Conservation (phyloP, 495 filamentous ascomycete genomes). For the Cudoniella acicularis region DNA sequence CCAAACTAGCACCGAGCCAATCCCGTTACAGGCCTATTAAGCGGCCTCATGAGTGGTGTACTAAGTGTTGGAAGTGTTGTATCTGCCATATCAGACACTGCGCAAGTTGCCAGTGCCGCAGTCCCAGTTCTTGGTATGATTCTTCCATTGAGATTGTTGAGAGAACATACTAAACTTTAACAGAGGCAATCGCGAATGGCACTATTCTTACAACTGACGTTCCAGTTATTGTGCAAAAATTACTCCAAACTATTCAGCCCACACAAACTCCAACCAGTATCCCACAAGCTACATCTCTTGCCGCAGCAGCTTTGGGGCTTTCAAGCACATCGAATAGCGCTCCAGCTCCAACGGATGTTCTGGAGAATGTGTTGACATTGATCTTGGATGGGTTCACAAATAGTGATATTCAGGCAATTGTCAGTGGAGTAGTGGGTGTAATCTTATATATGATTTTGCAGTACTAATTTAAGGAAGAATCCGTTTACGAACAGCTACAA, state of each 20-base stretch:
- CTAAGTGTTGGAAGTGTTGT: constrained; percentile 6
- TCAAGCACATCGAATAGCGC: not conserved
- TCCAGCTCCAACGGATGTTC: constrained; percentile 4
- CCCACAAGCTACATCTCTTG: not conserved
- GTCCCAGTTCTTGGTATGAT: constrained; percentile 2
- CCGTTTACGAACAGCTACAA: constrained; percentile 8
- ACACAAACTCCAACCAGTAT: constrained; percentile 7
- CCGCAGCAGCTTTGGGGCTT: not conserved
- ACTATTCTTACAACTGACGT: constrained; percentile 12
- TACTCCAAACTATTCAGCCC: constrained; percentile 11
- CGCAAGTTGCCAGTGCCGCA: not conserved
- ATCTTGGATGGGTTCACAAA: constrained; percentile 13
- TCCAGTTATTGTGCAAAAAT: constrained; percentile 11
- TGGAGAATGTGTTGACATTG: constrained; percentile 8
- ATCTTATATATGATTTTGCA: not conserved
- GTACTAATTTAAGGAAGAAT: not conserved
- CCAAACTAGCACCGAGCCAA: not conserved
- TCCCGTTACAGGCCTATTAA: constrained; percentile 6
- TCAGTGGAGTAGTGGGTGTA: constrained; percentile 8
- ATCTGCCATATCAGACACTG: constrained; percentile 2
- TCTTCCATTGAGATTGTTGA: too few species aligned
- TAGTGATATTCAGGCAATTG: constrained; percentile 9
- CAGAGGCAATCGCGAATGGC: constrained; percentile 18
- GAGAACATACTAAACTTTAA: too few species aligned
- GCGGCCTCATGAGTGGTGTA: not conserved